These are phyloP conservation scores for Theobroma cacao DNA, from an alignment of 345 rosid species.

Conservation along the genomic window DNA sequence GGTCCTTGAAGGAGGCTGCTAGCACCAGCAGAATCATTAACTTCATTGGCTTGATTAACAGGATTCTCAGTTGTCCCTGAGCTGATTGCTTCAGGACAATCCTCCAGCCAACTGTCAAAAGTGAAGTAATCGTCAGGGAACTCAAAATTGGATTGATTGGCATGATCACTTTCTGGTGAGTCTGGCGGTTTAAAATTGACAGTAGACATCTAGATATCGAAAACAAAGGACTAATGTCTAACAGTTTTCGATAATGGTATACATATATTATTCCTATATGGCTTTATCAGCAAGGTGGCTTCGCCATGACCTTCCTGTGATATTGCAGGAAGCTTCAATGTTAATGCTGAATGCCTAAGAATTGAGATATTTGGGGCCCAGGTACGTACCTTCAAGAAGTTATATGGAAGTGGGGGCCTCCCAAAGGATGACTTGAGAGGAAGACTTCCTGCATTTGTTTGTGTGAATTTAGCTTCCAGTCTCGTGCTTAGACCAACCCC, in stretches of 20 bases:
- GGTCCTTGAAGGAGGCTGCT: slow-evolving; percentile 30
- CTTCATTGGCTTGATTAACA: slow-evolving; percentile 31
- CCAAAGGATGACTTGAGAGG: slow-evolving; percentile 1
- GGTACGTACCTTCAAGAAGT: background rate
- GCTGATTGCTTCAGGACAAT: slow-evolving; percentile 32
- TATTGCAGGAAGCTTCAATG: slow-evolving; percentile 39
- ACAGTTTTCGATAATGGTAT: too few relatives aligned
- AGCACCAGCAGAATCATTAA: slow-evolving; percentile 20
- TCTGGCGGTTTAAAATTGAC: slow-evolving; percentile 9
- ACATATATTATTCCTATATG: background rate
- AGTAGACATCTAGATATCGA: slow-evolving; percentile 21
- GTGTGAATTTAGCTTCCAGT: background rate
- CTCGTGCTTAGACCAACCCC: slow-evolving; percentile 12
- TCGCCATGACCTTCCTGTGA: slow-evolving; percentile 34
- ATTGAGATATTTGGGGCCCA: slow-evolving; percentile 4
- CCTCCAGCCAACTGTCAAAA: slow-evolving; percentile 57
- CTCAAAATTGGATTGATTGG: slow-evolving; percentile 41
- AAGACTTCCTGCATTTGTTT: background rate
- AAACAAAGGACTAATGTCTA: background rate
- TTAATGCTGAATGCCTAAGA: background rate
- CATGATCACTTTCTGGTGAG: slow-evolving; percentile 35
- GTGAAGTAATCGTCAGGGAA: slow-evolving; percentile 48
- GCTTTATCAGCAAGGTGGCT: slow-evolving; percentile 22
- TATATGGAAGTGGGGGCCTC: background rate
- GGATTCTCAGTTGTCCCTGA: slow-evolving; percentile 30